These are phyloP conservation scores for Coprinopsis sp. DNA, from an alignment of 768 basidiomycete genomes.

Conservation along the genomic window DNA sequence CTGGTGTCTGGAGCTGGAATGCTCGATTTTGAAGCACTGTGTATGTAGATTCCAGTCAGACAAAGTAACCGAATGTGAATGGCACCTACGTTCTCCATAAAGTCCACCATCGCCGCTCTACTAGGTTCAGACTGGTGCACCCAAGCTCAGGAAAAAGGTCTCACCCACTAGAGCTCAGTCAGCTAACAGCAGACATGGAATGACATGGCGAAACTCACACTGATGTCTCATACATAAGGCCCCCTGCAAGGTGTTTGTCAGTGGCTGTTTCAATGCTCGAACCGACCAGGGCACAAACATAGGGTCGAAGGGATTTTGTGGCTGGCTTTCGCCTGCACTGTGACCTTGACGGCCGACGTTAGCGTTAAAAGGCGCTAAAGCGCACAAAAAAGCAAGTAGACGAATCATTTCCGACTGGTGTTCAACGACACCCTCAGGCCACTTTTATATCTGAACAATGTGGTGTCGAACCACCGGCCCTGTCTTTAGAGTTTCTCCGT, in stretches of 20 bases:
- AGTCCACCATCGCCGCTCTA: slow-evolving; percentile 67
- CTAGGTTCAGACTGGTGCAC: not conserved
- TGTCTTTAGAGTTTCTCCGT: too few species aligned
- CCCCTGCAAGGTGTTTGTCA: slow-evolving; percentile 14
- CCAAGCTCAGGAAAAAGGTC: slow-evolving; percentile 3
- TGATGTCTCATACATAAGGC: slow-evolving; percentile 64
- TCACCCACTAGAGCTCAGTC: slow-evolving; percentile 28
- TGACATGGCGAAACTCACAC: slow-evolving; percentile 34
- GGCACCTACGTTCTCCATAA: slow-evolving; percentile 52
- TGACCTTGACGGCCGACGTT: slow-evolving; percentile 26
- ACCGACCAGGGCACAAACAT: slow-evolving; percentile 30
- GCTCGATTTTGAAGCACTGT: slow-evolving; percentile 67
- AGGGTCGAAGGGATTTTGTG: slow-evolving; percentile 49
- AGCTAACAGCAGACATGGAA: slow-evolving; percentile 2
- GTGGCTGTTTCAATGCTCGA: not conserved
- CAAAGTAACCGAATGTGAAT: not conserved
- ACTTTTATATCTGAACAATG: too few species aligned
- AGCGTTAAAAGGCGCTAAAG: too few species aligned
- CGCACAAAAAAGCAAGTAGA: too few species aligned
- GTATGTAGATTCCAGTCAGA: not conserved
- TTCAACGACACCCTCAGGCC: too few species aligned
- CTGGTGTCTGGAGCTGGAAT: slow-evolving; percentile 58
- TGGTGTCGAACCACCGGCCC: too few species aligned
- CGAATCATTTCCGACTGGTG: too few species aligned
- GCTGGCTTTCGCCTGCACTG: slow-evolving; percentile 41